Evolutionary conservation across 768 basidiomycete species (phyloP).

Genomic region (Sporobolomyces roseus): DNA sequence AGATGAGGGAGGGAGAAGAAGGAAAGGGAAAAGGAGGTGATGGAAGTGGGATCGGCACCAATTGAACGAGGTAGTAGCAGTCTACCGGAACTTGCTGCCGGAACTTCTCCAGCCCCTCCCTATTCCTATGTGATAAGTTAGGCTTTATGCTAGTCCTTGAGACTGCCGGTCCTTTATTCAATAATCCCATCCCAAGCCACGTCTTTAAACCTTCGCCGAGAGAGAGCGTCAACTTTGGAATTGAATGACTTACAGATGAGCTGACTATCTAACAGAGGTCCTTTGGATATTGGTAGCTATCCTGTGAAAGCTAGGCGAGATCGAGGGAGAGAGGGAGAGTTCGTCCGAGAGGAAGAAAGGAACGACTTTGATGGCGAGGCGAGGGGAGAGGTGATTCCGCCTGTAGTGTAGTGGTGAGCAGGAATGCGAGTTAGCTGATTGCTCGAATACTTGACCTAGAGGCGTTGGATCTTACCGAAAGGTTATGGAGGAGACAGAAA

Average conservation of each 20-base stretch:
- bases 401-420: no score
- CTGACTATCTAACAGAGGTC: not conserved
- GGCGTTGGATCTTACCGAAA: no score
- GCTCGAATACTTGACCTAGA: no score
- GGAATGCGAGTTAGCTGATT: no score
- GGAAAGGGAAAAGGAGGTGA: not conserved
- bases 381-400: no score
- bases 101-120: no score
- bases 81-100: not conserved
- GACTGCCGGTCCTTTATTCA: constrained; percentile 8
- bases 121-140: not conserved
- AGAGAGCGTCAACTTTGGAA: not conserved
- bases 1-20: not conserved
- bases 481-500: no score
- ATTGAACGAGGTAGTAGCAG: not conserved
- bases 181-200: not conserved
- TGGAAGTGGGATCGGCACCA: not conserved
- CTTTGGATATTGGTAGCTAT: not conserved
- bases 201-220: not conserved
- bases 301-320: not conserved
- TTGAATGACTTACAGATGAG: not conserved
- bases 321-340: not conserved
- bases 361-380: no score
- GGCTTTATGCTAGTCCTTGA: not conserved
- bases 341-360: no score